phyloP scores from a whole-genome alignment of 108 stramenopile species.

The Asterionellopsis glacialis region DNA sequence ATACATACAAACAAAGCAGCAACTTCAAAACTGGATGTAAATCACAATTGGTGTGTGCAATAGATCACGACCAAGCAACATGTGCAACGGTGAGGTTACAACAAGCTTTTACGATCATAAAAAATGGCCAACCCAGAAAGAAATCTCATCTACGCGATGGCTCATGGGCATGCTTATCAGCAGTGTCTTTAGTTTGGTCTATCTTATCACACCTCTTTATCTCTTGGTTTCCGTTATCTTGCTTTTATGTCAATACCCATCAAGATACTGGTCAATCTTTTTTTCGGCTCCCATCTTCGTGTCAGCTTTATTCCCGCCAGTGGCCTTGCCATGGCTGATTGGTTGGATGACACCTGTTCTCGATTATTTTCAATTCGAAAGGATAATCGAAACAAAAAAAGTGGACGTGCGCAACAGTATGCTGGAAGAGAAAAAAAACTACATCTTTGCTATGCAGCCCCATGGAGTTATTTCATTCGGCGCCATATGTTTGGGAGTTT shows the following conservation, averaged over 20 bases:
- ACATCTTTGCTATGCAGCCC: slow-evolving; percentile 38
- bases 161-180: slow-evolving; percentile 39
- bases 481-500: slow-evolving; percentile 28
- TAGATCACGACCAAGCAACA: too few relatives aligned
- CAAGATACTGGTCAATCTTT: slow-evolving; percentile 4
- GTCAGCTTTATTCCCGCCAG: slow-evolving; percentile 17
- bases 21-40: too few relatives aligned
- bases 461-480: slow-evolving; percentile 18
- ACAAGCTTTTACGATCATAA: too few relatives aligned
- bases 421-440: slow-evolving; percentile 14
- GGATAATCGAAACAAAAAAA: slow-evolving; percentile 24
- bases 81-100: too few relatives aligned
- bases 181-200: slow-evolving; percentile 51
- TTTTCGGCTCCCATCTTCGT: slow-evolving; percentile 25
- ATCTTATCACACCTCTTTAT: slow-evolving; percentile 58
- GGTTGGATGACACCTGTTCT: slow-evolving; percentile 28
- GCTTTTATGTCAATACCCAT: slow-evolving; percentile 18
- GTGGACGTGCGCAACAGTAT: slow-evolving; percentile 14
- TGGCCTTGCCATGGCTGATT: slow-evolving; percentile 5
- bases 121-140: too few relatives aligned
- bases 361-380: slow-evolving; percentile 47
- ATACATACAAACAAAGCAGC: too few relatives aligned
- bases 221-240: slow-evolving; percentile 20
- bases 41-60: too few relatives aligned
- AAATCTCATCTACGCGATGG: slow-evolving; percentile 15